Evolutionary conservation across 2,329 filamentous ascomycete genomes (phyloP).

Genomic region (Fusarium sp.): DNA sequence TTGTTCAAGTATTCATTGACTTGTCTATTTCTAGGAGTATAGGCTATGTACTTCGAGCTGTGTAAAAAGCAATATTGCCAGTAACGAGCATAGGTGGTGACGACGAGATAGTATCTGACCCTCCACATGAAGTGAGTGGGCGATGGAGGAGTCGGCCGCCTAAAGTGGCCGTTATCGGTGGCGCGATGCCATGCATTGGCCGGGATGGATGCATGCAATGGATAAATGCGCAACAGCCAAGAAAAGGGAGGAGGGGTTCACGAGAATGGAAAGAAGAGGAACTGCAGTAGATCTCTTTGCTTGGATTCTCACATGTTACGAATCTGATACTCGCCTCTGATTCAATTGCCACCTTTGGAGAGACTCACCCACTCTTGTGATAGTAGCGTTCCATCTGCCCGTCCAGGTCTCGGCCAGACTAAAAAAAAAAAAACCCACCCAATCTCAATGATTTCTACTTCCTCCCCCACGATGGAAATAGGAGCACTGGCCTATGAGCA

Average conservation of each 20-base stretch:
- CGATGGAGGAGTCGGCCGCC: background rate
- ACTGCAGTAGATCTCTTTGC: background rate
- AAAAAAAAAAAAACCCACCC: background rate
- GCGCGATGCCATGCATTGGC: constrained; percentile 30
- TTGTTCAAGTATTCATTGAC: background rate
- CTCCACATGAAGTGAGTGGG: background rate
- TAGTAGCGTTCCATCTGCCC: background rate
- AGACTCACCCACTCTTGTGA: background rate
- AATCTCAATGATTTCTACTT: background rate
- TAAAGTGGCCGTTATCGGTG: constrained; percentile 34
- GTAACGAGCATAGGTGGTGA: background rate
- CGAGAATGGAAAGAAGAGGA: background rate
- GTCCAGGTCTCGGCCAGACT: background rate
- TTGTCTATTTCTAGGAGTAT: background rate
- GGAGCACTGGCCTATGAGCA: constrained; percentile 13
- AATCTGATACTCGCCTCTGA: background rate
- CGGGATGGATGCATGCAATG: constrained; percentile 7
- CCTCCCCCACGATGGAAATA: background rate
- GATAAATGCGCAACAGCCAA: constrained; percentile 6
- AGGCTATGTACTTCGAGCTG: background rate
- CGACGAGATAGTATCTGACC: background rate
- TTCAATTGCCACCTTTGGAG: background rate
- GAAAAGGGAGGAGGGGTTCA: constrained; percentile 17
- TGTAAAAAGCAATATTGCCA: background rate
- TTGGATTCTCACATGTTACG: background rate